Conservation (phyloP, 139 green algal species). For the Chlamydomonas sphaeroides region DNA sequence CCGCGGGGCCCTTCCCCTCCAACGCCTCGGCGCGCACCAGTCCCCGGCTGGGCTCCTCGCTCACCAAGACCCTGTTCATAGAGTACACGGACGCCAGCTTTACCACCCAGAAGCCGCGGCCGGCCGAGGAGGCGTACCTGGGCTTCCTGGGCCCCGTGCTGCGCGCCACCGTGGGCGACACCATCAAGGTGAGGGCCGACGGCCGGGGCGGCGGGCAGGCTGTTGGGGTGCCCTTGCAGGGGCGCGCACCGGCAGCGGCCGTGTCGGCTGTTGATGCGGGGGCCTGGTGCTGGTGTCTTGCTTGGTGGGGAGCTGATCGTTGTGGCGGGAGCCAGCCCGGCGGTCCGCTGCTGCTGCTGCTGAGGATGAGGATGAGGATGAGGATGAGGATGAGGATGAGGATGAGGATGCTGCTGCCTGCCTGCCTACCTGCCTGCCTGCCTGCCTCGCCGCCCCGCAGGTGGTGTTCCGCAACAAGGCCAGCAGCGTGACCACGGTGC, state of each 20-base stretch:
- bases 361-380: too few species aligned
- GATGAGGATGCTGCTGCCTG: too few species aligned
- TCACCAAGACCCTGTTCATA: constrained; percentile 46
- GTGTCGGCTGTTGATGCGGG: too few species aligned
- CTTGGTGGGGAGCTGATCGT: too few species aligned
- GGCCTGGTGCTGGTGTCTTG: too few species aligned
- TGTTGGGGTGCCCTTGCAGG: background rate
- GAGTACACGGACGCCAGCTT: constrained; percentile 82
- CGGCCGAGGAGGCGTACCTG: constrained; percentile 59
- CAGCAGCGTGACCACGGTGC: constrained; percentile 48
- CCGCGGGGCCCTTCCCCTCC: background rate
- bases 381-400: too few species aligned
- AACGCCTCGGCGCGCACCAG: background rate
- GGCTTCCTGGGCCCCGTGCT: constrained; percentile 74
- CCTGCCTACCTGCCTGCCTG: too few species aligned
- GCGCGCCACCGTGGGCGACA: constrained; percentile 71
- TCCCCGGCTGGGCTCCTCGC: background rate
- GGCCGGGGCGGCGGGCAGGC: background rate
- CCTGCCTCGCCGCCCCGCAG: background rate
- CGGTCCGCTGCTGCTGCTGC: too few species aligned
- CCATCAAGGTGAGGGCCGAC: constrained; percentile 44
- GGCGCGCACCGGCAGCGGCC: too few species aligned
- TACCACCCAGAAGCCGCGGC: constrained; percentile 22
- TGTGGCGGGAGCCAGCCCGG: too few species aligned
- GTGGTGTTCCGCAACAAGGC: constrained; percentile 4